Evolutionary conservation across 2,329 filamentous ascomycete species (phyloP).

Genomic region (Arthroderma sp.): DNA sequence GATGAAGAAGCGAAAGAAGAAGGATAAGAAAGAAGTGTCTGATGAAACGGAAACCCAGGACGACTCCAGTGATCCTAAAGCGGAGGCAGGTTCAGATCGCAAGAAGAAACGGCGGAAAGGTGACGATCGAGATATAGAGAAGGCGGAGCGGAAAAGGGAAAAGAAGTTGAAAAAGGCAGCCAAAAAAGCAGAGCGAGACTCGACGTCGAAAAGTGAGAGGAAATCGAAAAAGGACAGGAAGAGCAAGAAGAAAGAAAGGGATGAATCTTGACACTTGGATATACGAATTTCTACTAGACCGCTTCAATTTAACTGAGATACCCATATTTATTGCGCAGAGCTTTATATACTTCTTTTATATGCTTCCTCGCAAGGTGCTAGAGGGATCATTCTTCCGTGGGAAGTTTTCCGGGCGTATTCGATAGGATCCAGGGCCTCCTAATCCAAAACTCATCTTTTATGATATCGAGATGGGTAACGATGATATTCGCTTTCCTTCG

Average conservation of each 20-base stretch:
- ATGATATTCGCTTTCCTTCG: conserved; percentile 67
- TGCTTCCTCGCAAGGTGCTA: too few relatives aligned
- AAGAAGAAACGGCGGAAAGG: too few relatives aligned
- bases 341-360: too few relatives aligned
- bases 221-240: conserved; percentile 24
- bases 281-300: too few relatives aligned
- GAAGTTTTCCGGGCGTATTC: conserved; percentile 57
- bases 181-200: conserved; percentile 13
- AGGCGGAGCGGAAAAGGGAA: conserved; percentile 3
- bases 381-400: conserved; percentile 15
- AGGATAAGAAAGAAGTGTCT: conserved; percentile 6
- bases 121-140: too few relatives aligned
- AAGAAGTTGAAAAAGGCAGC: conserved; percentile 17
- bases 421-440: conserved; percentile 71
- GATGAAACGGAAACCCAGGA: too few relatives aligned
- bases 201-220: background rate
- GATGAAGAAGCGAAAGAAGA: conserved; percentile 6
- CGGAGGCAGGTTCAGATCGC: too few relatives aligned
- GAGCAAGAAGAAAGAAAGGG: conserved; percentile 24
- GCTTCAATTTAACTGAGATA: too few relatives aligned
- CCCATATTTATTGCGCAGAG: too few relatives aligned
- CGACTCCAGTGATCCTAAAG: too few relatives aligned
- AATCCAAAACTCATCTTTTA: conserved; percentile 90
- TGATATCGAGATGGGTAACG: conserved; percentile 81
- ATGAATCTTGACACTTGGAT: too few relatives aligned